Evolutionary conservation across 495 filamentous ascomycete genomes (phyloP).

Genomic region (Cenococcum geophilum): DNA sequence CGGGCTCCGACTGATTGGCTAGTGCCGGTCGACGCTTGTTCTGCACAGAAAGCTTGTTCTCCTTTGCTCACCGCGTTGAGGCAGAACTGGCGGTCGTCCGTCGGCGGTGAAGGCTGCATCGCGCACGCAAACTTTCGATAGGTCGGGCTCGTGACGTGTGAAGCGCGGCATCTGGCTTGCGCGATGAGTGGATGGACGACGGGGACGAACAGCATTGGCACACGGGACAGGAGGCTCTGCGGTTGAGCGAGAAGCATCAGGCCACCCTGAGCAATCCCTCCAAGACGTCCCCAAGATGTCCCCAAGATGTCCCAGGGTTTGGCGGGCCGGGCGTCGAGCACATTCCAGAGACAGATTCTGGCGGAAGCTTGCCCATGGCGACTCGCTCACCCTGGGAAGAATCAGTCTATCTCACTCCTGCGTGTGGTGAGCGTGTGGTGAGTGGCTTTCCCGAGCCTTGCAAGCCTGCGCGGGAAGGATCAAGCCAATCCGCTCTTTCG

Average conservation of each 20-base stretch:
- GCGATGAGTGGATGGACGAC: too few species aligned
- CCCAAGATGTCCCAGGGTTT: background rate
- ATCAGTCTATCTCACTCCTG: background rate
- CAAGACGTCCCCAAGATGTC: background rate
- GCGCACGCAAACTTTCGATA: background rate
- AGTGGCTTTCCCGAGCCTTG: background rate
- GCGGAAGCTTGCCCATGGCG: background rate
- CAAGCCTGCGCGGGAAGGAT: conserved; percentile 8
- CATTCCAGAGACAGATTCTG: background rate
- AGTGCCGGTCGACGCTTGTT: background rate
- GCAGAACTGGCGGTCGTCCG: background rate
- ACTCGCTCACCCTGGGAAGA: background rate
- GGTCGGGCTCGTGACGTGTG: too few species aligned
- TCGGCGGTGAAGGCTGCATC: background rate
- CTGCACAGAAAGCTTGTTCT: background rate
- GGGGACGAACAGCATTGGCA: background rate
- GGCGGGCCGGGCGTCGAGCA: background rate
- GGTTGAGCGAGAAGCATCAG: background rate
- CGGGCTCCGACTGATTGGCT: background rate
- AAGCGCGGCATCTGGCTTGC: background rate
- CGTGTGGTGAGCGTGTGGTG: background rate
- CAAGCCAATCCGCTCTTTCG: conserved; percentile 3
- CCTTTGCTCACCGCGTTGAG: background rate
- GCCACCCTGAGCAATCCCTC: background rate
- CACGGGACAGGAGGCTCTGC: background rate